Conservation (phyloP, 2,329 filamentous ascomycete species). For the Cryphonectria carpinicola region DNA sequence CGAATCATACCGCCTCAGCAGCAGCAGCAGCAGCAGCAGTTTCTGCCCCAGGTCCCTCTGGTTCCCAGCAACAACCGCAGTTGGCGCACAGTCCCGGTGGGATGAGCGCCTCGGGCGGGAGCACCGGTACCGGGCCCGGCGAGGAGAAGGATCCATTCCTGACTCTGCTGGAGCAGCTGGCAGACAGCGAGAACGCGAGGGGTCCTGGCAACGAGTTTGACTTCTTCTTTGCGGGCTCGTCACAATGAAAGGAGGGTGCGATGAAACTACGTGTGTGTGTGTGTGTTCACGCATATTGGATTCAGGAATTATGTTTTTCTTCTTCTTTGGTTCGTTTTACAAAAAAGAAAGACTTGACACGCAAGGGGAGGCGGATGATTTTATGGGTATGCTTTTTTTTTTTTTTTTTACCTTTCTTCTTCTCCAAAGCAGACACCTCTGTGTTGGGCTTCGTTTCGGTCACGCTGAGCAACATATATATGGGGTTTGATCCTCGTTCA, state of each 20-base stretch:
- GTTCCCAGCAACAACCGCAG: conserved; percentile 16
- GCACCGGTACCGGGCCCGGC: conserved; percentile 49
- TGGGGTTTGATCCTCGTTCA: background rate
- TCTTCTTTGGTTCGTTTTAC: background rate
- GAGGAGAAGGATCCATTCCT: conserved; percentile 83
- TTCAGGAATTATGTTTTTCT: background rate
- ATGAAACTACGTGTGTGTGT: background rate
- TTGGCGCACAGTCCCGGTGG: conserved; percentile 49
- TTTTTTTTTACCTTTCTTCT: no score
- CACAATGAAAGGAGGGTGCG: background rate
- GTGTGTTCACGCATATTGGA: background rate
- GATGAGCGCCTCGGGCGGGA: conserved; percentile 54
- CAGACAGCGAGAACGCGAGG: conserved; percentile 74
- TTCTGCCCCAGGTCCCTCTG: conserved; percentile 14
- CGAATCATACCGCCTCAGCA: conserved; percentile 10
- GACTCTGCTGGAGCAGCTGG: conserved; percentile 77
- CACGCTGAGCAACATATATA: background rate
- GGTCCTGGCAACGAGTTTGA: conserved; percentile 76
- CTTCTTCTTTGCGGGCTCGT: conserved; percentile 63
- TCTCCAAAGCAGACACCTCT: background rate
- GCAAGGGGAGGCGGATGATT: background rate
- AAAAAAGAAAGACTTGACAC: background rate
- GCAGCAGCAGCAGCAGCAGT: conserved; percentile 10
- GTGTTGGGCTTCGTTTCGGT: background rate
- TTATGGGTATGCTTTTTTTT: background rate